phyloP scores from a whole-genome alignment of 371 early-diverging fungal genomes.

The Thermomucor indicae-seudaticae region DNA sequence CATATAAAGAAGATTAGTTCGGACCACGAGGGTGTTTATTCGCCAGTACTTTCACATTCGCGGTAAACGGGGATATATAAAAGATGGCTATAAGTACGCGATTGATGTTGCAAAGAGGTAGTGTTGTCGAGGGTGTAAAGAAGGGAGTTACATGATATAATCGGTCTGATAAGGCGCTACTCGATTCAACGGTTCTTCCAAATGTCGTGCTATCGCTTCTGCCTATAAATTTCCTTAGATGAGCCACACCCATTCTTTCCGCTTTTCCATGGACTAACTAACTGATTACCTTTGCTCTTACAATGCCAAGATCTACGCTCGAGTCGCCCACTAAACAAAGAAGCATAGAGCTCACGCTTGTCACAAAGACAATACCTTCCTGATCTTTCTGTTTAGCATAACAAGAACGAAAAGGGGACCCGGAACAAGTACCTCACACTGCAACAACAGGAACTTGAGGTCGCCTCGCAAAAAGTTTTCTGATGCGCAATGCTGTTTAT shows the following conservation, averaged over 20 bases:
- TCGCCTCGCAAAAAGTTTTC: constrained; percentile 22
- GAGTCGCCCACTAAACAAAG: constrained; percentile 66
- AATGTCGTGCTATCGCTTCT: constrained; percentile 52
- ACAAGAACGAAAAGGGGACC: background rate
- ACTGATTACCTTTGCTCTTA: constrained; percentile 61
- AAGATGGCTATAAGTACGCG: too few species aligned
- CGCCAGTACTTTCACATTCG: too few species aligned
- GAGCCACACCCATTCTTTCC: background rate
- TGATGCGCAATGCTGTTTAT: constrained; percentile 48
- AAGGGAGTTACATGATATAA: background rate
- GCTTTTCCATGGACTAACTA: background rate
- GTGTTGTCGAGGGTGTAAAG: too few species aligned
- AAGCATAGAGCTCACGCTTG: constrained; percentile 60
- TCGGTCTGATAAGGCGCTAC: constrained; percentile 38
- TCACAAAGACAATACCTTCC: constrained; percentile 64
- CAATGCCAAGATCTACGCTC: constrained; percentile 61
- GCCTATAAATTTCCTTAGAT: constrained; percentile 15
- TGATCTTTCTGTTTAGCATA: constrained; percentile 12
- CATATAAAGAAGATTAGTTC: too few species aligned
- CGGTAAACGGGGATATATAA: too few species aligned
- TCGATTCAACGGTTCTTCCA: constrained; percentile 55
- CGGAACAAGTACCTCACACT: constrained; percentile 58
- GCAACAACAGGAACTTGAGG: constrained; percentile 54
- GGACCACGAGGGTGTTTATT: too few species aligned
- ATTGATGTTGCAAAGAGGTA: too few species aligned